Evolutionary conservation across 2,329 filamentous ascomycete genomes (phyloP).

Genomic region (Epichloe aotearoae): DNA sequence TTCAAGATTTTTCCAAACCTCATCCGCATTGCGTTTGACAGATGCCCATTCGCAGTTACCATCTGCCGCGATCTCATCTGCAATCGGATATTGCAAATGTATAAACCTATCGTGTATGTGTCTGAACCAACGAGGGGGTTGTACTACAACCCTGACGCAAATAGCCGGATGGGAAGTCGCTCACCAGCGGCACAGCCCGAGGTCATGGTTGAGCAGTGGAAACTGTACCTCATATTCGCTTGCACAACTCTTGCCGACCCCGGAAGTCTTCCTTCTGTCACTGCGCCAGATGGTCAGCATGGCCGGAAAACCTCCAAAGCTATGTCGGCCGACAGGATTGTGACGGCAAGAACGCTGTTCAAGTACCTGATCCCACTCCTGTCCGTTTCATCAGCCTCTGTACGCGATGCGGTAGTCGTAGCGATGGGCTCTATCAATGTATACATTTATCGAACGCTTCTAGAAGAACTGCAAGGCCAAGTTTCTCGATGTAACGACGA

Average conservation of each 20-base stretch:
- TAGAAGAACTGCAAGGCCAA: slow-evolving; percentile 81
- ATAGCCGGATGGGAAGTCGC: slow-evolving; percentile 36
- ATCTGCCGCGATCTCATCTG: slow-evolving; percentile 87
- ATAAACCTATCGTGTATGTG: slow-evolving; percentile 65
- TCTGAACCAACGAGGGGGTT: slow-evolving; percentile 59
- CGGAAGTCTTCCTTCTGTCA: slow-evolving; percentile 36
- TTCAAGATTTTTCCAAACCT: slow-evolving; percentile 97
- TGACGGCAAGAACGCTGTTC: slow-evolving; percentile 80
- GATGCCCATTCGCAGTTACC: slow-evolving; percentile 81
- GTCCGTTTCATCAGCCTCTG: slow-evolving; percentile 63
- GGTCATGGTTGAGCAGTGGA: slow-evolving; percentile 92
- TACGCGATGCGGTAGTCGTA: slow-evolving; percentile 80
- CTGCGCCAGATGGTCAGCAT: slow-evolving; percentile 52
- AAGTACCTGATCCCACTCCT: slow-evolving; percentile 82
- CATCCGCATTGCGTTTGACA: slow-evolving; percentile 78
- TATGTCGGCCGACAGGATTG: slow-evolving; percentile 60
- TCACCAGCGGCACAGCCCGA: slow-evolving; percentile 65
- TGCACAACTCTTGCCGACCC: slow-evolving; percentile 88
- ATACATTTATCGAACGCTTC: slow-evolving; percentile 78
- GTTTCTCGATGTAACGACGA: slow-evolving; percentile 81
- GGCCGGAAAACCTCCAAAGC: slow-evolving; percentile 65
- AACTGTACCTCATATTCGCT: slow-evolving; percentile 90
- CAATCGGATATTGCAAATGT: slow-evolving; percentile 85
- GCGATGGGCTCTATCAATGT: slow-evolving; percentile 92
- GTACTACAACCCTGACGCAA: slow-evolving; percentile 47